Base-by-base conservation (phyloP, 2,329 filamentous ascomycete species). In the Paecilomyces sp. region DNA sequence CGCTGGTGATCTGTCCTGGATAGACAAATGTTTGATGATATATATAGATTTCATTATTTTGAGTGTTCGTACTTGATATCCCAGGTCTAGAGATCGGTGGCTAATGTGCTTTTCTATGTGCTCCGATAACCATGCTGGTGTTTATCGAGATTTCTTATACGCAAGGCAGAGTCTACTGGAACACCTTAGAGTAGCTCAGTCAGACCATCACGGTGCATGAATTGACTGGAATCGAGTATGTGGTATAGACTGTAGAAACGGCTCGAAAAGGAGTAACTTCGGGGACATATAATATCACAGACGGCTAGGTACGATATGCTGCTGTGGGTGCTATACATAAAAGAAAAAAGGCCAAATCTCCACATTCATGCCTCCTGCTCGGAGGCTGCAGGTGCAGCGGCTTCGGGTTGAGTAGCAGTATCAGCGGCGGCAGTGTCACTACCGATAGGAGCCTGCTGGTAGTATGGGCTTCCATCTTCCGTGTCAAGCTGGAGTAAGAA, bases 401-500 rank as follows among this genome's bases (percentile, higher is more conserved):
- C 13, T 52, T 58, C 8, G 61, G 41, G 63, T 34, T 55, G n/a
- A 11, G 56, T 36, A 30, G 34, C 56, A n/a, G 69, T 56, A 34
- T 68, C 67, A 9, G 58, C 18, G 15, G 59, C 47, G 51, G 67
- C 58, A 28, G 64, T 61, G 55, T 65, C 63, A 13, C 60, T 63
- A 30, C 58, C 56, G 51, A 66, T 61, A 3, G 68, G 60, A 24
- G 69, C 60, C n/a, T 70, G 69, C 24, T 72, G 71, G 61, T 74
- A 78, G 60, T 77, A 82, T 2, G 77, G 76, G 58, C 79, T 76
- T 5, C 80, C 91, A 65, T 97, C 93, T 68, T 96, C 93, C 8
- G 91, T 90, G 72, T 99, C 94, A 52, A 99, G 81, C 74, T 97
- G 94, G 83, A 97, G 88, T 57, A 99, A 82, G 80, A 96, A 99